Evolutionary conservation across 768 basidiomycete genomes (phyloP), one percentile per base, ranked within the genome.

Genomic region (Pleurotus giganteus): DNA sequence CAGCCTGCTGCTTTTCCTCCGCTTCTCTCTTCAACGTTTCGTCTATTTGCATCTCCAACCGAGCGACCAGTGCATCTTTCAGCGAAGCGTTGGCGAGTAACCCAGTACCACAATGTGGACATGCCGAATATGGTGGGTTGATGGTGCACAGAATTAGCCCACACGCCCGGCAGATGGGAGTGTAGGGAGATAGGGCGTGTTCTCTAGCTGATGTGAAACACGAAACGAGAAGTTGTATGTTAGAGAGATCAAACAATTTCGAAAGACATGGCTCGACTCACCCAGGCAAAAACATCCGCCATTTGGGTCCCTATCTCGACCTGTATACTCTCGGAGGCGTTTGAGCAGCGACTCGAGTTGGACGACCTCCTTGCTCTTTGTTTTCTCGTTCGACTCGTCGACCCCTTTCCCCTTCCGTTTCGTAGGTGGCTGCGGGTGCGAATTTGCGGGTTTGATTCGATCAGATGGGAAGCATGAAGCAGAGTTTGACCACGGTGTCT

Each of bases 271-370:
- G n/a, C n/a, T n/a, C 15, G 0, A 60, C 69, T 28, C 50, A 83
- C 86, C 85, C 71, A 82, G 80, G 60, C 87, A 89, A 62, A 86
- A 89, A 61, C 87, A 89, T 0, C 86, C 85, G 3, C 83, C 81
- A 36, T 77, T 80, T 0, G 83, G 78, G 66, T 88, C 85, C 54
- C 69, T 79, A 36, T 69, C 64, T 0, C 52, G 65, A 0, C 70
- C 70, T n/a, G 65, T 65, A 2, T 71, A 63, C 12, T 63, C 65
- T 23, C 59, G 65, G 21, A 83, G 65, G 3, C 68, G 74, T n/a
- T 68, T 60, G 28, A 80, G 66, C 36, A 84, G 66, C 5, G 66
- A 60, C 59, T 86, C 83, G 15, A 88, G 71, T 21, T 57, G 60
- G 3, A 67, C 67, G 12, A 88, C 74, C 29, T 73, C 74, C 56